phyloP scores from a whole-genome alignment of 2,329 filamentous ascomycete genomes.

The Calycina herbarum region DNA sequence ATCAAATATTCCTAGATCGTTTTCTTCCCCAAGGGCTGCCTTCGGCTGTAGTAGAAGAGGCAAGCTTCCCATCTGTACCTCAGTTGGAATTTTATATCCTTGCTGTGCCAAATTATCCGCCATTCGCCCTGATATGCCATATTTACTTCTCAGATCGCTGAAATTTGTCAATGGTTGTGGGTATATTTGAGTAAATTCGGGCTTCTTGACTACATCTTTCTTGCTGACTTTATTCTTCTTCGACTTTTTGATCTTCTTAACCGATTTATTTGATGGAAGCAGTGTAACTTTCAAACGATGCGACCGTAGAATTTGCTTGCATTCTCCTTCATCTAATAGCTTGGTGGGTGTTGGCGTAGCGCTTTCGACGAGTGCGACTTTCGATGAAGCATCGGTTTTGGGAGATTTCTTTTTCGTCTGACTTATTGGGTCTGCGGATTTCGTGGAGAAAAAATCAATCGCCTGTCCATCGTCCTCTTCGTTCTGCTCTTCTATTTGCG shows the following conservation, averaged over 20 bases:
- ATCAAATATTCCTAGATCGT: constrained; percentile 33
- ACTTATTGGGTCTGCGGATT: constrained; percentile 34
- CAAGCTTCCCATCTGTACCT: constrained; percentile 86
- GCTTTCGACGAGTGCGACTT: constrained; percentile 10
- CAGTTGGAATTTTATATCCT: constrained; percentile 84
- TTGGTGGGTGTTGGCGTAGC: constrained; percentile 20
- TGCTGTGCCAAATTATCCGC: constrained; percentile 79
- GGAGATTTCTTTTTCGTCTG: constrained; percentile 25
- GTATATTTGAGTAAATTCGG: constrained; percentile 62
- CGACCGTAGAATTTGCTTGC: constrained; percentile 70
- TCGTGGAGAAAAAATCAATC: constrained; percentile 60
- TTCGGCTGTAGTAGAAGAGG: constrained; percentile 70
- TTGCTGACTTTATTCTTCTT: constrained; percentile 50
- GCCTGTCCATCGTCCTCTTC: constrained; percentile 38
- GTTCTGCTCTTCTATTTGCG: constrained; percentile 38
- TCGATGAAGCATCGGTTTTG: constrained; percentile 19
- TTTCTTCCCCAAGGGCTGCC: constrained; percentile 46
- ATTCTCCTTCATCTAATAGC: constrained; percentile 65
- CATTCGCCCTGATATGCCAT: constrained; percentile 72
- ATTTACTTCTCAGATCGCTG: constrained; percentile 65
- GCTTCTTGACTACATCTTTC: constrained; percentile 44
- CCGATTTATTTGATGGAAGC: constrained; percentile 53
- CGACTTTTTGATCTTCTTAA: constrained; percentile 44
- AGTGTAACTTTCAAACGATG: constrained; percentile 85
- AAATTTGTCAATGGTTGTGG: constrained; percentile 82